These are phyloP conservation scores for Ajuga chamaepitys DNA, from an alignment of 257 asterid genomes.

Conservation along the genomic window DNA sequence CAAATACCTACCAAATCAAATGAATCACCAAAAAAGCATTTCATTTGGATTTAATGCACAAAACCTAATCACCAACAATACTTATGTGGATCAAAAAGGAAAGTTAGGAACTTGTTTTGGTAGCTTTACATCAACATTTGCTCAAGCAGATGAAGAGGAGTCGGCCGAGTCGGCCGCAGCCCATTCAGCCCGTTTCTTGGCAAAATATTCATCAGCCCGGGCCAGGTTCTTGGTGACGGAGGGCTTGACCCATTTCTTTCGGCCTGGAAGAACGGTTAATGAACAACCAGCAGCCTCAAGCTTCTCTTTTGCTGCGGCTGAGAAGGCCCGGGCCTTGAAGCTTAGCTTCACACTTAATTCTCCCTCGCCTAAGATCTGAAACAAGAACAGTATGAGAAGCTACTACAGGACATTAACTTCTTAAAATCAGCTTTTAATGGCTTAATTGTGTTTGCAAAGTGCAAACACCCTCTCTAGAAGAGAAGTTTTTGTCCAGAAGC, in stretches of 20 bases:
- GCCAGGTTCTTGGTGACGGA: constrained; percentile 67
- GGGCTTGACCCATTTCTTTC: constrained; percentile 74
- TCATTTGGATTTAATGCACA: constrained; percentile 1
- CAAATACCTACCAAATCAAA: constrained; percentile 13
- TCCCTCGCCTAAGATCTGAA: constrained; percentile 72
- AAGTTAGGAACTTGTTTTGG: not conserved
- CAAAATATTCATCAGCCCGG: constrained; percentile 84
- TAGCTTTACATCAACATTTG: constrained; percentile 14
- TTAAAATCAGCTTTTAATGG: not conserved
- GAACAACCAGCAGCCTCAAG: constrained; percentile 49
- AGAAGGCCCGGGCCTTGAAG: constrained; percentile 68
- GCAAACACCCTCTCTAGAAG: too few relatives aligned
- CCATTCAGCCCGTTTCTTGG: constrained; percentile 67
- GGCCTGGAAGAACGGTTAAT: constrained; percentile 47
- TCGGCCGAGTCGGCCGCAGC: constrained; percentile 25
- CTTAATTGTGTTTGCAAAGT: too few relatives aligned
- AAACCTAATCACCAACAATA: constrained; percentile 1
- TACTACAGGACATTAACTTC: not conserved
- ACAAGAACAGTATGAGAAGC: constrained; percentile 6
- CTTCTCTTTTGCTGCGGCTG: constrained; percentile 61
- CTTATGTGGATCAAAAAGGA: not conserved
- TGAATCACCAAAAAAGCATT: constrained; percentile 8
- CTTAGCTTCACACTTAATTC: constrained; percentile 53
- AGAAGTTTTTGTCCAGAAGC: too few relatives aligned
- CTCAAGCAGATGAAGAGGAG: constrained; percentile 40